phyloP scores from a whole-genome alignment of 805 yeast genomes.

The Kazachstania viticola region DNA sequence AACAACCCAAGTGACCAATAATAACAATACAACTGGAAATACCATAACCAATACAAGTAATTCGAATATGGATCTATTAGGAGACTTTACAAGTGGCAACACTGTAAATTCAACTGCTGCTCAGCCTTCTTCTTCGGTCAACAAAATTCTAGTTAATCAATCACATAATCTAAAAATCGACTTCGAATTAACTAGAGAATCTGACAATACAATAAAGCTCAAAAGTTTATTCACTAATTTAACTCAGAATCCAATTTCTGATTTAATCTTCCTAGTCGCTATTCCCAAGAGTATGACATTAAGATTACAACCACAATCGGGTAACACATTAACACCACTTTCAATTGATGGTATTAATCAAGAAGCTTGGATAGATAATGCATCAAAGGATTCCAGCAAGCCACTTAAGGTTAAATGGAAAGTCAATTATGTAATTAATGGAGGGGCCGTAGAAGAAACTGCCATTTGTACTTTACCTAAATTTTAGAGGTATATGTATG shows the following conservation, averaged over 20 bases:
- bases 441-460: constrained; percentile 40
- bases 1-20: constrained; percentile 1
- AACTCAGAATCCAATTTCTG: constrained; percentile 33
- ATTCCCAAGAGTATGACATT: constrained; percentile 55
- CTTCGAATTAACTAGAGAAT: constrained; percentile 29
- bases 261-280: constrained; percentile 52
- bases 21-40: not conserved
- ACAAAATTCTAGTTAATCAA: constrained; percentile 29
- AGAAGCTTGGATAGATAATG: constrained; percentile 27
- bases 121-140: constrained; percentile 6
- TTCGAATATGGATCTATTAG: constrained; percentile 7
- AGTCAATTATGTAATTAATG: constrained; percentile 40
- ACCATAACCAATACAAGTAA: not conserved
- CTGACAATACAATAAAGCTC: constrained; percentile 32
- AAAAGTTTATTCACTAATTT: constrained; percentile 42
- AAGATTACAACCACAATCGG: constrained; percentile 50
- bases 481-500: no score
- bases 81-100: constrained; percentile 2
- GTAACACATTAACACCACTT: constrained; percentile 38
- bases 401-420: constrained; percentile 71
- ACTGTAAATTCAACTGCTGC: no score
- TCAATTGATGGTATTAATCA: constrained; percentile 43
- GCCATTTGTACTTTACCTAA: constrained; percentile 38
- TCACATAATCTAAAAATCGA: constrained; percentile 40
- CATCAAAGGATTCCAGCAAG: constrained; percentile 22